A percentile compares a stretch with the other conserved stretches of the same genome.
Evolutionary conservation across 805 yeast species (phyloP).

Genomic region (Priceomyces haplophilus): DNA sequence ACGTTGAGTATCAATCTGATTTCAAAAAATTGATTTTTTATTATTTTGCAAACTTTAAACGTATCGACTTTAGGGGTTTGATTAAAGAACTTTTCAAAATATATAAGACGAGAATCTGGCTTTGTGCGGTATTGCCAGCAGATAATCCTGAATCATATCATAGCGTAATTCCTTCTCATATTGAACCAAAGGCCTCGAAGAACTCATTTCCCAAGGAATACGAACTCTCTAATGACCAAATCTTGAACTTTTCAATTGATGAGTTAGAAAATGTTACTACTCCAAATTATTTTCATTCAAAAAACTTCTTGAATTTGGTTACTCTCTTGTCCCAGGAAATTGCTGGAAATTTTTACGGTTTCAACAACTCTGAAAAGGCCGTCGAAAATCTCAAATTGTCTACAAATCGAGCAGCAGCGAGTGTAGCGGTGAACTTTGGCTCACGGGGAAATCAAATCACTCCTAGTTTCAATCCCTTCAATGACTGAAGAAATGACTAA

Average conservation of each 20-base stretch:
- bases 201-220: conserved; percentile 34
- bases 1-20: conserved; percentile 45
- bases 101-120: conserved; percentile 47
- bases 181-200: not conserved
- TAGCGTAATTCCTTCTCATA: not conserved
- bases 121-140: conserved; percentile 44
- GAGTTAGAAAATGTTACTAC: conserved; percentile 39
- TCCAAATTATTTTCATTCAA: conserved; percentile 53
- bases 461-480: conserved; percentile 27
- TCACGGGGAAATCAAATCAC: conserved; percentile 11
- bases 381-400: conserved; percentile 1
- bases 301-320: conserved; percentile 46
- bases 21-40: conserved; percentile 45
- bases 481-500: conserved; percentile 12
- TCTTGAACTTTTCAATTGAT: conserved; percentile 41
- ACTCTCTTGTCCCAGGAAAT: conserved; percentile 43
- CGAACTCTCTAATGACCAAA: conserved; percentile 36
- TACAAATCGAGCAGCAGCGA: not conserved
- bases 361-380: conserved; percentile 15
- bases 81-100: conserved; percentile 45
- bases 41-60: conserved; percentile 44
- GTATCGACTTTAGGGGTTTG: conserved; percentile 43
- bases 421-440: not conserved
- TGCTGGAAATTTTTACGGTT: conserved; percentile 42
- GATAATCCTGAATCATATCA: conserved; percentile 33